phyloP scores from a whole-genome alignment of 139 green algal species.

The Closterium sp. region DNA sequence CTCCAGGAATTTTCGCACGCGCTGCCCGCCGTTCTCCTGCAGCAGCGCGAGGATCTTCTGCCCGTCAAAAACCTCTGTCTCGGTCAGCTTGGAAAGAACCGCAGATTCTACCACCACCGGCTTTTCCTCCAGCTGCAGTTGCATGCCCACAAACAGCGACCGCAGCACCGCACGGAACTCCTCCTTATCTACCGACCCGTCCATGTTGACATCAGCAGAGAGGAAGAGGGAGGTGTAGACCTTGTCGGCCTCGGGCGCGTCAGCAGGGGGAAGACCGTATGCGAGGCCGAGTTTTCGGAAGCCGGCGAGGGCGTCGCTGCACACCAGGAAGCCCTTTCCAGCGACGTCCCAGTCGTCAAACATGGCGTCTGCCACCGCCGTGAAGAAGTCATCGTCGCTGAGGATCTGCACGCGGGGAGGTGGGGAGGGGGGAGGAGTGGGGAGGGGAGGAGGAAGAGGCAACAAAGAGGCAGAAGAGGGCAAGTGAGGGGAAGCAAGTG shows the following conservation, averaged over 20 bases:
- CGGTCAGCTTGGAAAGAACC: not conserved
- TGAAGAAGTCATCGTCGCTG: not conserved
- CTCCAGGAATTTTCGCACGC: not conserved
- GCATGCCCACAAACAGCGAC: constrained; percentile 6
- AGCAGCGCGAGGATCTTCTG: not conserved
- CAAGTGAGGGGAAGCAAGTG: not conserved
- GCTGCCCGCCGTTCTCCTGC: not conserved
- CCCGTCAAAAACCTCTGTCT: not conserved
- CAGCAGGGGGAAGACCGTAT: constrained; percentile 10
- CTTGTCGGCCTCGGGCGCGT: constrained; percentile 7
- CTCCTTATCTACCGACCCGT: constrained; percentile 26
- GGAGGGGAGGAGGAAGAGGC: not conserved
- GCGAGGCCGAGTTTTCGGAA: constrained; percentile 30
- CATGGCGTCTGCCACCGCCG: not conserved
- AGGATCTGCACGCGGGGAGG: not conserved
- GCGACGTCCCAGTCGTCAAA: constrained; percentile 35
- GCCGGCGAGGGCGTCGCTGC: not conserved
- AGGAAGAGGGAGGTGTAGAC: constrained; percentile 33
- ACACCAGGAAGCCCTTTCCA: not conserved
- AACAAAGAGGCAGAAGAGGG: not conserved
- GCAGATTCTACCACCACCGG: constrained; percentile 23
- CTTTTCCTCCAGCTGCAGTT: constrained; percentile 29
- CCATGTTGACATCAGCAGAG: constrained; percentile 2
- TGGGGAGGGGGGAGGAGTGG: not conserved
- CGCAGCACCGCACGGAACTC: constrained; percentile 24